Base-by-base conservation (phyloP, 345 rosid species). In the Citrus mangshanensis region DNA sequence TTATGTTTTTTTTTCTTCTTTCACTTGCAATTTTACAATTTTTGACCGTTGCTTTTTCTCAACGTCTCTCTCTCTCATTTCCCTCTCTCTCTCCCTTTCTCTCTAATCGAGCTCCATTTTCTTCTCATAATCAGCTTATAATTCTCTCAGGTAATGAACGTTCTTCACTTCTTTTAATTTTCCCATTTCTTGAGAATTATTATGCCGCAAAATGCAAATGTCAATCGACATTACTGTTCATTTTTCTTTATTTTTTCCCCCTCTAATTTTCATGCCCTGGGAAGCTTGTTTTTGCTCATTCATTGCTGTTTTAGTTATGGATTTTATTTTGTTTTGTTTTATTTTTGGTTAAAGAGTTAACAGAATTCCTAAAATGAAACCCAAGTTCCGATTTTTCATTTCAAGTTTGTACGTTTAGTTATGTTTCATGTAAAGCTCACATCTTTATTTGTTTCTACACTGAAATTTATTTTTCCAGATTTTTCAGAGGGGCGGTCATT, bases 11-110 rank as follows among this genome's bases (percentile, higher is more conserved):
- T 37, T 19, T 59, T 14, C 61, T 72, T 56, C 51, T 28, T 27
- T 28, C 5, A 12, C 69, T 25, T 46, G 22, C 68, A 54, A 6
- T 46, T 12, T 12, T 46, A 46, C 51, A 46, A 46, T 56, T 83
- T 90, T 88, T 81, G 91, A 90, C 94, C 94, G 92, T 90, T 90
- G 89, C 92, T 79, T 84, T 72, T 72, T 70, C 86, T 74, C 85
- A 78, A 80, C 86, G 85, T 83, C 84, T 87, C 81, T 85, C 87
- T 80, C 64, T 68, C 65, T 72, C 80, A 9, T 14, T 63, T 80
- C 77, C 35, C 83, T 65, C 56, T 16, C 68, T n/a, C 64, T 34
- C 35, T 4, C 56, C 9, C 69, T 24, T 24, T 28, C 56, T 59
- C 56, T n/a, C 78, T 27, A 75, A 78, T 70, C 73, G 46, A 77